Base-by-base conservation (phyloP, 2,329 filamentous ascomycete genomes). In the Didymella keratinophila region DNA sequence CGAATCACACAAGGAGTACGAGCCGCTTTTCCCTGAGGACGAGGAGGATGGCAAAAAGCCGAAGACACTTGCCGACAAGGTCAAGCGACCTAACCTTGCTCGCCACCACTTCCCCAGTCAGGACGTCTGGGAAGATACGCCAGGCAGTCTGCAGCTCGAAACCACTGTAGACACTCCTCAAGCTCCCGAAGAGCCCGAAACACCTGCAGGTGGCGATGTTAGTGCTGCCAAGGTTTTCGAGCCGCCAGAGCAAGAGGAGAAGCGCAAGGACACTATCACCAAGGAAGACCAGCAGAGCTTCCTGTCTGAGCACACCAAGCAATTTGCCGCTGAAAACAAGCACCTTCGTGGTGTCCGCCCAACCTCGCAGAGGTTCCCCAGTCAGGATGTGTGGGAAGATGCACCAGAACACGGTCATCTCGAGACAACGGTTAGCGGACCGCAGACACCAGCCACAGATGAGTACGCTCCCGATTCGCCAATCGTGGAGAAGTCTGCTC, bases 111-210 rank as follows among this genome's bases (percentile, higher is more conserved):
- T 99, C 78, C 95, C 95, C 1, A 97, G 93, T 76, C 90, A 93
- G 75, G 95, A 99, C 74, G 87, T 98, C 39, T 99, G 95, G 95
- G 95, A 99, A 79, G 96, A 99, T 75, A 89, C 92, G 0, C 95
- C 96, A 4, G 90, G 88, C 71, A 97, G 93, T 77, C 83, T 92
- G 51, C 88, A 95, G 70, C 87, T 86, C 47, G 80, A 84, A 32
- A 88, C 93, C 3, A 93, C 91, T 59, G 94, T 98, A 8, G 91
- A 89, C 2, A 95, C 92, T 0, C 93, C 93, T 1, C 90, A 93
- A 69, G 71, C 84, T 30, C 80, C 82, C 0, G 83, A 82, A 58
- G 82, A 84, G 58, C 71, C 79, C 21, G 60, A 67, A 44, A 67
- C 68, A 16, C 61, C 74, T 79, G 71, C 71, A 80, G 72, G 72